Conservation (phyloP, 768 basidiomycete genomes). For the Boletus coccyginus region DNA sequence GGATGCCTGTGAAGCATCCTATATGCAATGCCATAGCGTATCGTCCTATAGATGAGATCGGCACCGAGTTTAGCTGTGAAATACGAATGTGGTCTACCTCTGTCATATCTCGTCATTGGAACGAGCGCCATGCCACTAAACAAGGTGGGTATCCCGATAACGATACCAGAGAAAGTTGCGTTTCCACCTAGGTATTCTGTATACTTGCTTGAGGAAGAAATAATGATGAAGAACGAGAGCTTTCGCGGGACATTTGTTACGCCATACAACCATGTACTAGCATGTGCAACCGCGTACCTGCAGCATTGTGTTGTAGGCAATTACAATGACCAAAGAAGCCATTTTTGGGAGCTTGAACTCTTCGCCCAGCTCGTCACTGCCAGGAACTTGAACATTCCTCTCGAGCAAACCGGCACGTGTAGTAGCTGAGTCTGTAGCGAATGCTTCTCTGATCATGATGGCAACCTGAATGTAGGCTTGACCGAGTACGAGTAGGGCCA, state of each 20-base stretch:
- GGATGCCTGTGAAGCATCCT: slow-evolving; percentile 48
- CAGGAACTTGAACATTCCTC: background rate
- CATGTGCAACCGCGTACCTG: slow-evolving; percentile 35
- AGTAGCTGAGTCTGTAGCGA: background rate
- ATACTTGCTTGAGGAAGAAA: slow-evolving; percentile 64
- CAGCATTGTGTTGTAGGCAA: slow-evolving; percentile 41
- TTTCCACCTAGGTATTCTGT: slow-evolving; percentile 60
- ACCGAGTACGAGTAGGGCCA: background rate
- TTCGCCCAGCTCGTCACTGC: slow-evolving; percentile 13
- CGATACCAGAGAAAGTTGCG: slow-evolving; percentile 68
- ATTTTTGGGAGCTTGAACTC: slow-evolving; percentile 49
- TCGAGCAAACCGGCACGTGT: background rate
- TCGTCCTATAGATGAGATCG: slow-evolving; percentile 38
- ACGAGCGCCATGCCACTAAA: slow-evolving; percentile 58
- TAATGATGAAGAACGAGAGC: slow-evolving; percentile 68
- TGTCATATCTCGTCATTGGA: slow-evolving; percentile 53
- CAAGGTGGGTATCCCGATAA: slow-evolving; percentile 63
- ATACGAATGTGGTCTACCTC: slow-evolving; percentile 38
- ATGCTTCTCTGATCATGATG: background rate
- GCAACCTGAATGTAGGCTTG: background rate
- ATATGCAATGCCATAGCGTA: slow-evolving; percentile 56
- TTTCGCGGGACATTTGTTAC: slow-evolving; percentile 20
- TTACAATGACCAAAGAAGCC: slow-evolving; percentile 44
- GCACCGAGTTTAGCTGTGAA: background rate
- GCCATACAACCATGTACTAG: background rate